phyloP scores from a whole-genome alignment of 805 yeast genomes.

The Yarrowia sp. region DNA sequence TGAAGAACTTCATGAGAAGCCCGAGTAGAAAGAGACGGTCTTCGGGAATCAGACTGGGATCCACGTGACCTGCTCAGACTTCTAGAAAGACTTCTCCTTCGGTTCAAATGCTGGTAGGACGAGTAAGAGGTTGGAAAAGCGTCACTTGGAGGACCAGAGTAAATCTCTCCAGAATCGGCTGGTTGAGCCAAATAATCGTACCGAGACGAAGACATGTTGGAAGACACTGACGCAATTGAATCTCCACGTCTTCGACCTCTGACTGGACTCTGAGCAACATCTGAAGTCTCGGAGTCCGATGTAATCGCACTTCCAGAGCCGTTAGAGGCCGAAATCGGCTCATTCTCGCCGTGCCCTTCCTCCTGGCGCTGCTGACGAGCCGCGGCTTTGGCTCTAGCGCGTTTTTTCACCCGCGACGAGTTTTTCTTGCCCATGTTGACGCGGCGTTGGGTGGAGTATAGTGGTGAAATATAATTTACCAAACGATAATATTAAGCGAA shows the following conservation, averaged over 20 bases:
- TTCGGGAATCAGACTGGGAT: constrained; percentile 2
- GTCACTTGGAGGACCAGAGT: constrained; percentile 69
- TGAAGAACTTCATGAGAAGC: background rate
- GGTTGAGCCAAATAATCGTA: constrained; percentile 19
- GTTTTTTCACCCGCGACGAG: constrained; percentile 15
- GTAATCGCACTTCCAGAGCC: background rate
- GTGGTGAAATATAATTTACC: background rate
- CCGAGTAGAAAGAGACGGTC: background rate
- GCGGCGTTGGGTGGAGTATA: background rate
- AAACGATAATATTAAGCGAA: too few species aligned
- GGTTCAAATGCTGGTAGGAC: constrained; percentile 52
- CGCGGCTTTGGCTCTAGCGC: constrained; percentile 18
- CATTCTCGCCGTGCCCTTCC: background rate
- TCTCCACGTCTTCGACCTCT: constrained; percentile 9
- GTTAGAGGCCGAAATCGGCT: background rate
- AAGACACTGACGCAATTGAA: constrained; percentile 9
- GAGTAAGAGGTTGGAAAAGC: constrained; percentile 69
- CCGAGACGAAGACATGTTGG: constrained; percentile 3
- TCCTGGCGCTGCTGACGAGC: background rate
- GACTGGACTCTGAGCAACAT: background rate
- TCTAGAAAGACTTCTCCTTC: constrained; percentile 8
- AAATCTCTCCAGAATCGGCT: constrained; percentile 50
- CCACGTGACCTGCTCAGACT: constrained; percentile 29
- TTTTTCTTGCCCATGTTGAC: constrained; percentile 12
- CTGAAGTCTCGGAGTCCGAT: background rate